Evolutionary conservation across 2,329 filamentous ascomycete genomes (phyloP), one percentile per base, ranked within the genome.

Genomic region (Didymella sp.): DNA sequence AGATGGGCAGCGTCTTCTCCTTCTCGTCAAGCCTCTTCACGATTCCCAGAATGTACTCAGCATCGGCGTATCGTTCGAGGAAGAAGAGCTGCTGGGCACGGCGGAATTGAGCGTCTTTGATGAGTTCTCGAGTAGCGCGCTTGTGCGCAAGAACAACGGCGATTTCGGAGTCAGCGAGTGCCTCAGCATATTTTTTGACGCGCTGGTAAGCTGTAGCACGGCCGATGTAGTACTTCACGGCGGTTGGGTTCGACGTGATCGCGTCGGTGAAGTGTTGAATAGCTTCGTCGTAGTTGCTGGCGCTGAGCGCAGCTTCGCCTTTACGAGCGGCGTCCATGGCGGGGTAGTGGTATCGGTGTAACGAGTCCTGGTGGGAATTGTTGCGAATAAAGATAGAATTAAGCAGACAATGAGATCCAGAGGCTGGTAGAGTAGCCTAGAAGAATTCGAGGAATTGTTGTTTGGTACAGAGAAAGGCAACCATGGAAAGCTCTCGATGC

Each of bases 21-120:
- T 85, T 78, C n/a, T 72, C 67, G 51, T 83, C 81, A 50, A 83
- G 76, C 65, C 82, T 82, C 58, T 79, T 79, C 38, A 87, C 81
- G 27, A 82, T 76, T n/a, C 77, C 79, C 19, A 93, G 86, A 61
- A 93, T 85, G 64, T 87, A 84, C 56, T 88, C 84, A 0, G 92
- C 89, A 76, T 97, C 89, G 3, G 88, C 92, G 66, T 87, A 91
- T 50, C 85, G 83, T 30, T 85, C 85, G 37, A 92, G 79, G 45
- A 87, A 85, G 74, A 87, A 90, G 24, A 94, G 81, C 11, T 89
- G 84, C 12, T 96, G 85, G 5, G 86, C 90, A 33, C 94, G 86
- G 65, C 93, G 87, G 68, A 95, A 86, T 69, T 97, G 91, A 1
- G 91, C 89, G n/a, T 91, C 85, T 42, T 87, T 82, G 74, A 97